Evolutionary conservation across 2,329 filamentous ascomycete genomes (phyloP), one percentile per base, ranked within the genome.

Genomic region (Alternaria longipes): DNA sequence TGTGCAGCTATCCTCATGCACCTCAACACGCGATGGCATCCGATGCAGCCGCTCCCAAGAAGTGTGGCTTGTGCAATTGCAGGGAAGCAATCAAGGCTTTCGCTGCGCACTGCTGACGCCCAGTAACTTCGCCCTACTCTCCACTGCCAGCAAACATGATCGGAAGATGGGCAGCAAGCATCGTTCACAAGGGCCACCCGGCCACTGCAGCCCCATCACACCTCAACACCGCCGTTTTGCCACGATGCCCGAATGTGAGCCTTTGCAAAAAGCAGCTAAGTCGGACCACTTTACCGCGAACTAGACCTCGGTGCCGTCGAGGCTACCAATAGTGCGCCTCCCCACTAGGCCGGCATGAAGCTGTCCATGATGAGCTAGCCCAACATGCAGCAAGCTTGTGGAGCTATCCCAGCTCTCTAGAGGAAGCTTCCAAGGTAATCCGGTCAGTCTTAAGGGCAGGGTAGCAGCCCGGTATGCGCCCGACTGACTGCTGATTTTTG

Each of bases 351-450:
- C 62, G 60, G 63, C 60, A 57, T 64, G 53, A 60, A 70, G 69
- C 61, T 71, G 68, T 67, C 72, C 55, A 56, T 49, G 59, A 73
- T 72, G 68, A 74, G 71, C 72, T 71, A 70, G 62, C 65, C 60
- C 64, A 59, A 62, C 58, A 55, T 72, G 72, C 66, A 72, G 63
- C 66, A 60, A 66, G 63, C 65, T 62, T 70, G 60, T 69, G 60
- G 68, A 72, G 68, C 67, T 70, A 61, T 69, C 59, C 65, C 67
- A 73, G 69, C 69, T 70, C 54, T 64, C 58, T 53, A n/a, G 36
- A 62, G 58, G 56, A 47, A 73, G 59, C 62, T 71, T 64, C 56
- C 66, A 62, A 64, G 56, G 63, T 56, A 63, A 54, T 65, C 64
- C 62, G 51, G 62, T 60, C 66, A 60, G 69, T 54, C 73, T 68